Percentiles rank a stretch among this genome's conserved stretches.
Conservation (phyloP, 169 alveolate genomes). For the Plasmodium relictum region DNA sequence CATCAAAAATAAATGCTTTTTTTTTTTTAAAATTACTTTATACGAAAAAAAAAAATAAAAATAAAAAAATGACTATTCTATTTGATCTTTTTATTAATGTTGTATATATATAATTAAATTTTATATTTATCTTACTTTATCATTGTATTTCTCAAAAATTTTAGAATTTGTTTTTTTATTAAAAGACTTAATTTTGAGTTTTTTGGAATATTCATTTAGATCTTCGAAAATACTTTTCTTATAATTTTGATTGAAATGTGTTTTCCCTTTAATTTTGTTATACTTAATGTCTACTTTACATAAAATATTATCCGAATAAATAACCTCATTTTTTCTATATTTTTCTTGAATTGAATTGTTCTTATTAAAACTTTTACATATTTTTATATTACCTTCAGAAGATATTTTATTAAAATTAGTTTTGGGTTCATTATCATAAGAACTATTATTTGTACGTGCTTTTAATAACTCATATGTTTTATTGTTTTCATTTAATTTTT, state of each 20-base stretch:
- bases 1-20: no score
- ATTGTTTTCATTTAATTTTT: neutral
- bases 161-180: neutral
- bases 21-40: no score
- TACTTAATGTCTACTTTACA: neutral
- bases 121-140: neutral
- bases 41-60: no score
- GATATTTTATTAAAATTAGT: conserved; percentile 1
- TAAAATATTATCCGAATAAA: neutral
- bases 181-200: conserved; percentile 5
- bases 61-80: no score
- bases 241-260: conserved; percentile 8
- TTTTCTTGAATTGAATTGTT: neutral
- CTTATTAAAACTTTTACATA: conserved; percentile 3
- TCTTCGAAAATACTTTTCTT: conserved; percentile 37
- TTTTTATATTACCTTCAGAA: neutral
- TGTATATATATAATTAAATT: neutral
- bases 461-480: neutral
- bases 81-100: no score
- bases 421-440: conserved; percentile 1
- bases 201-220: conserved; percentile 27
- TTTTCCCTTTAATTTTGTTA: conserved; percentile 2
- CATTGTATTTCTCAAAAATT: neutral
- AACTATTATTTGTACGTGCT: neutral
- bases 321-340: conserved; percentile 15